These are phyloP conservation scores for Rubia yunnanensis DNA, from an alignment of 257 asterid species.

Conservation along the genomic window DNA sequence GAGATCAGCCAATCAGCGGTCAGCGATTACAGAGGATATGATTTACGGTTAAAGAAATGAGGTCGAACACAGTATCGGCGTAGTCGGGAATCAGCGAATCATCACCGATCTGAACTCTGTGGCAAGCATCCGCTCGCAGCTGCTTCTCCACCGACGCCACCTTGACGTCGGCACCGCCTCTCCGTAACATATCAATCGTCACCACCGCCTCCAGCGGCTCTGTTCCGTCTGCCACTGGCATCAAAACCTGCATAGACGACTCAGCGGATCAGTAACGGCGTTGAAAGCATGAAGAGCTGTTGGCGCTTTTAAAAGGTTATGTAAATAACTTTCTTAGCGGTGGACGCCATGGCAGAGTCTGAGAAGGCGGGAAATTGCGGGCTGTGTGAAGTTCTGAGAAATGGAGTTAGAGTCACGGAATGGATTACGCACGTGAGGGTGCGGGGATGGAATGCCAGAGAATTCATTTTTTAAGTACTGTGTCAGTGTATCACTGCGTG, in stretches of 20 bases:
- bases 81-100: constrained; percentile 83
- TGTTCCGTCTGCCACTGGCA: constrained; percentile 91
- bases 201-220: constrained; percentile 96
- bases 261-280: background rate
- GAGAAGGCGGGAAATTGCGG: constrained; percentile 40
- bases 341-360: constrained; percentile 55
- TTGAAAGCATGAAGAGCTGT: background rate
- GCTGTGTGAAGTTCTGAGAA: constrained; percentile 21
- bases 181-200: constrained; percentile 62
- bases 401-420: constrained; percentile 11
- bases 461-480: constrained; percentile 3
- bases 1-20: too few species aligned
- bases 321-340: constrained; percentile 28
- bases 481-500: constrained; percentile 4
- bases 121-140: constrained; percentile 58
- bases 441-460: constrained; percentile 18
- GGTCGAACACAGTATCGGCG: constrained; percentile 53
- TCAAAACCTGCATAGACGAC: constrained; percentile 60
- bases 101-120: constrained; percentile 69
- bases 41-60: constrained; percentile 74
- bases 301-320: background rate
- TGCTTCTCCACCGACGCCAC: constrained; percentile 88
- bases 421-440: constrained; percentile 34
- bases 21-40: too few species aligned
- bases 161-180: constrained; percentile 97